Conservation (phyloP, 768 basidiomycete species). For the Auriscalpium microsporum region DNA sequence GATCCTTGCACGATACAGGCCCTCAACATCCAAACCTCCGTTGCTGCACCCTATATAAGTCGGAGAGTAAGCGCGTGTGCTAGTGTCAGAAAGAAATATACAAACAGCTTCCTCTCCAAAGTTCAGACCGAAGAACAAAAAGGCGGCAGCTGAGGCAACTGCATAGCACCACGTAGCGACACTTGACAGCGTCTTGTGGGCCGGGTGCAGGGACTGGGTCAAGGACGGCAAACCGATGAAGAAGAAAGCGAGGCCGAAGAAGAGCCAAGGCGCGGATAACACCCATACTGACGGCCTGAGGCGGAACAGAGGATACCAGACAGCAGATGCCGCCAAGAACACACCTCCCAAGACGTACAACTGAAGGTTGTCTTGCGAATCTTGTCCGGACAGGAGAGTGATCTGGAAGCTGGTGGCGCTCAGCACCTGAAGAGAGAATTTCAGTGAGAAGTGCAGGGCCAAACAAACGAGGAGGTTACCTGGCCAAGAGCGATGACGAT, state of each 20-base stretch:
- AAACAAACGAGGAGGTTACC: constrained; percentile 23
- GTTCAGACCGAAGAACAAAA: constrained; percentile 90
- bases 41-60: constrained; percentile 72
- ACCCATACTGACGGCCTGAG: constrained; percentile 83
- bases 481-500: constrained; percentile 83
- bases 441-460: not conserved
- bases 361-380: constrained; percentile 71
- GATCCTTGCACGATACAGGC: constrained; percentile 93
- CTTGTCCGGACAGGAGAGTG: constrained; percentile 80
- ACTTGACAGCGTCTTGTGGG: constrained; percentile 63
- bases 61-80: constrained; percentile 5
- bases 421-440: constrained; percentile 48
- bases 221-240: constrained; percentile 84
- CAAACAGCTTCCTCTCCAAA: constrained; percentile 92
- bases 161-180: constrained; percentile 89
- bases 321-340: constrained; percentile 75
- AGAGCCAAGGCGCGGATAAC: constrained; percentile 80
- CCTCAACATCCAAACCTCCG: constrained; percentile 87
- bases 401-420: constrained; percentile 93
- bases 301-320: constrained; percentile 89
- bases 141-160: constrained; percentile 85
- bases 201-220: constrained; percentile 42
- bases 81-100: not conserved
- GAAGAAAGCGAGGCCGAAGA: constrained; percentile 88
- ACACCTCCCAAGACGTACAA: constrained; percentile 87